Evolutionary conservation across 805 yeast species (phyloP).

Genomic region (Saturnispora quitensis): DNA sequence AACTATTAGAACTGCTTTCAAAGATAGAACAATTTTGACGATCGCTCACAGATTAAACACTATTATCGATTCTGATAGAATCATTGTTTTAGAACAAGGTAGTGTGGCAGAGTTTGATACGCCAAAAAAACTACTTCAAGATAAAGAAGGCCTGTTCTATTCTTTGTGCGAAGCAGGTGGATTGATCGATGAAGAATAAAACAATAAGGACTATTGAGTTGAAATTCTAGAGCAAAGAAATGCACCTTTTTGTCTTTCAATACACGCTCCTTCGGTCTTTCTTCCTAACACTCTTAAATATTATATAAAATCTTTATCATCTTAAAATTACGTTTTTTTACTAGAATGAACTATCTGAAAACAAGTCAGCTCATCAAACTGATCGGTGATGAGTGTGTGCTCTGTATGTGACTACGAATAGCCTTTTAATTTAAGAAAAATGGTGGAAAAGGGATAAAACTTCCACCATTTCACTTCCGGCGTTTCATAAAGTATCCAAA

Average conservation of each 20-base stretch:
- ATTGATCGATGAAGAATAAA: conserved; percentile 15
- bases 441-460: background rate
- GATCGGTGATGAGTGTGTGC: background rate
- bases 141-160: conserved; percentile 64
- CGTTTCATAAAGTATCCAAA: conserved; percentile 11
- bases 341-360: background rate
- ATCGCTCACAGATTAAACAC: conserved; percentile 83
- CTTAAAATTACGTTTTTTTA: background rate
- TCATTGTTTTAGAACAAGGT: conserved; percentile 70
- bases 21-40: conserved; percentile 69
- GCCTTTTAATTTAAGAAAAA: no score
- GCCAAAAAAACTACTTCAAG: conserved; percentile 56
- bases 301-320: background rate
- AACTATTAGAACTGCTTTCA: conserved; percentile 67
- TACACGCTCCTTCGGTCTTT: background rate
- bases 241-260: background rate
- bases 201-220: no score
- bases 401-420: background rate
- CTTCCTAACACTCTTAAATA: background rate
- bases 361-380: background rate
- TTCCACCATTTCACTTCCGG: background rate
- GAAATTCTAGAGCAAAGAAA: no score
- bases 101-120: conserved; percentile 68
- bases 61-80: conserved; percentile 71
- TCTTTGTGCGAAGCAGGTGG: conserved; percentile 81